Conservation (phyloP, 768 basidiomycete genomes). For the Gymnopilus junonius region DNA sequence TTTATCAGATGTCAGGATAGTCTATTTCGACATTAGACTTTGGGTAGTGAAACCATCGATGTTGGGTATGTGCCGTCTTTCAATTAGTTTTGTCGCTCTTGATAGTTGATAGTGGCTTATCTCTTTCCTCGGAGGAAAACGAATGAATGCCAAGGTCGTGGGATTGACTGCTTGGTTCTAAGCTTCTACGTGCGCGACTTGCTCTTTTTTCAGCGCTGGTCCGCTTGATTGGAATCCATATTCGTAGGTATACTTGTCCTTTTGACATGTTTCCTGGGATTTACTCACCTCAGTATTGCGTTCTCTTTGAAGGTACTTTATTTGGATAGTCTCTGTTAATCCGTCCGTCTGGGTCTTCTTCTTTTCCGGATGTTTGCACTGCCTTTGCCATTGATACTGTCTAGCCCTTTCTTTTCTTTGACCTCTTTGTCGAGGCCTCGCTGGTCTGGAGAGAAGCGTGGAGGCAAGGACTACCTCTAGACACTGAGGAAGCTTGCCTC, state of each 20-base stretch:
- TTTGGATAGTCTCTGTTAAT: not conserved
- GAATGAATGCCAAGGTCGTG: not conserved
- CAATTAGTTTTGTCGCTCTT: not conserved
- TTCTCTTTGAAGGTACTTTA: not conserved
- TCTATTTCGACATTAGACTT: constrained; percentile 1
- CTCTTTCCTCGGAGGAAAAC: not conserved
- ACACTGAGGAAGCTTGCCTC: not conserved
- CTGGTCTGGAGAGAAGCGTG: not conserved
- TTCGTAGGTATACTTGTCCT: not conserved
- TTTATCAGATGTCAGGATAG: constrained; percentile 1
- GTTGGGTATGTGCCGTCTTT: not conserved
- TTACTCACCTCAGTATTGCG: not conserved
- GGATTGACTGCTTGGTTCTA: not conserved
- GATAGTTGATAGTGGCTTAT: not conserved
- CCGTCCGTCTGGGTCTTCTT: not conserved
- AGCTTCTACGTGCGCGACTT: not conserved
- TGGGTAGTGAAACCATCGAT: not conserved
- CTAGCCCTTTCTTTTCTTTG: not conserved
- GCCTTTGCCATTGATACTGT: not conserved
- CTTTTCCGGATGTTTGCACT: not conserved
- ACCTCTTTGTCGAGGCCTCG: not conserved
- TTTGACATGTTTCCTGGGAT: not conserved
- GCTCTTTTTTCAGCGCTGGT: not conserved
- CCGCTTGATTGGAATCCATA: not conserved
- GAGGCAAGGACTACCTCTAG: not conserved